These are phyloP conservation scores for Tetracentron sinense DNA, from an alignment of 164 flowering plant genomes.

Conservation along the genomic window DNA sequence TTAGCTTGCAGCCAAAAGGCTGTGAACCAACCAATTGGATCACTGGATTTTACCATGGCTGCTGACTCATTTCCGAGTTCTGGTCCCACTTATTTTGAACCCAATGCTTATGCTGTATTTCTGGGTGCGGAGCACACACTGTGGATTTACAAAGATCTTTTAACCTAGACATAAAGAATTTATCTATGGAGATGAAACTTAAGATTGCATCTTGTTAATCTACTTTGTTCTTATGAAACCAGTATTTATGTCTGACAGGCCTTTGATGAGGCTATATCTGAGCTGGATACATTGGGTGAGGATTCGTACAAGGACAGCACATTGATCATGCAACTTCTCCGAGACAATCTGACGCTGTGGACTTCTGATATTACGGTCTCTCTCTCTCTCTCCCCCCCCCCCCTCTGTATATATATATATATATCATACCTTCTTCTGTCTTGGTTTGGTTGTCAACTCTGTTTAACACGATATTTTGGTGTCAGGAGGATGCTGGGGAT, in stretches of 20 bases:
- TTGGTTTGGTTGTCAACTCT: not conserved
- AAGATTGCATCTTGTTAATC: not conserved
- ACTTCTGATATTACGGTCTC: conserved; percentile 62
- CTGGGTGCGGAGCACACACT: not conserved
- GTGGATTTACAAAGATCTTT: too few relatives aligned
- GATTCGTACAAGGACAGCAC: conserved; percentile 79
- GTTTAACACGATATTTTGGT: not conserved
- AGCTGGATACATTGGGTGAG: conserved; percentile 73
- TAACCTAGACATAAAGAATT: not conserved
- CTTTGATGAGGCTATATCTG: conserved; percentile 76
- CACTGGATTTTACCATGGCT: too few relatives aligned
- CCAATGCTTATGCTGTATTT: not conserved
- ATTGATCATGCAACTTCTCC: conserved; percentile 62
- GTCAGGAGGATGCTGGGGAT: conserved; percentile 37
- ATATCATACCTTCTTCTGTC: not conserved
- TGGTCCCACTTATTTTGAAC: too few relatives aligned
- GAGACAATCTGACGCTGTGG: conserved; percentile 65
- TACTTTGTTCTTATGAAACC: not conserved
- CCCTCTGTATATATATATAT: too few relatives aligned
- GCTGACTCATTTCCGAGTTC: too few relatives aligned
- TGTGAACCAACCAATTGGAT: too few relatives aligned
- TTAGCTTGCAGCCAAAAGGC: too few relatives aligned
- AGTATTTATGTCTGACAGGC: conserved; percentile 36
- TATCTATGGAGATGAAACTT: not conserved
- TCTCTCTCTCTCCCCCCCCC: conserved; percentile 23